These are phyloP conservation scores for Larix kaempferi DNA, from an alignment of 75 land plant genomes.

Conservation along the genomic window DNA sequence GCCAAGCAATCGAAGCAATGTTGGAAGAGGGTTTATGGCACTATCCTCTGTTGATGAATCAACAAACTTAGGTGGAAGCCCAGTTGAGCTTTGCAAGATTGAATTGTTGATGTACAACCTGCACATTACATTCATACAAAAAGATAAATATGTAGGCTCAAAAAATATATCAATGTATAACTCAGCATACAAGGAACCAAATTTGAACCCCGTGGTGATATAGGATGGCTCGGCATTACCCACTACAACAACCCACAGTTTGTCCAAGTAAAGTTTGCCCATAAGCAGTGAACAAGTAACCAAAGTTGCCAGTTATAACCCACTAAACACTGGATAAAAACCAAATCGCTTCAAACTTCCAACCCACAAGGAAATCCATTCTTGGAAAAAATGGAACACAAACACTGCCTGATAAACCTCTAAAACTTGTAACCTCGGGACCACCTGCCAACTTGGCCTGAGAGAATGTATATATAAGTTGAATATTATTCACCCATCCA, in stretches of 20 bases:
- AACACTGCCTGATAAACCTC: too few species aligned
- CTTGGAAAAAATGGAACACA: background rate
- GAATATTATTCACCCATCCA: background rate
- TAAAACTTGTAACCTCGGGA: too few species aligned
- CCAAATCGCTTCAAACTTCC: background rate
- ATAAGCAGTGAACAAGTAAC: background rate
- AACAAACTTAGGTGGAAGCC: conserved; percentile 31
- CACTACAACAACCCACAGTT: background rate
- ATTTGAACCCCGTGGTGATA: background rate
- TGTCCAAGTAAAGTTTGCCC: background rate
- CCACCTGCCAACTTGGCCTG: too few species aligned
- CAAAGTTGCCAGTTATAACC: background rate
- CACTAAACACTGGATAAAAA: background rate
- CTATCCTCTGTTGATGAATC: conserved; percentile 41
- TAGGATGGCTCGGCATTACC: background rate
- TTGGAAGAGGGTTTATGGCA: conserved; percentile 68
- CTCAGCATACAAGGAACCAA: background rate
- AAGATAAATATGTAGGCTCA: background rate
- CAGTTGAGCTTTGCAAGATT: conserved; percentile 43
- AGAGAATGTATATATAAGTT: too few species aligned
- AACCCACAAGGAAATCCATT: background rate
- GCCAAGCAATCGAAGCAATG: conserved; percentile 70
- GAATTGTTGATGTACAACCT: conserved; percentile 75
- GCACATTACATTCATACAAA: conserved; percentile 11
- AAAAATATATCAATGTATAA: background rate